Base-by-base conservation (phyloP, 2,329 filamentous ascomycete genomes). In the Parascedosporium putredinis region DNA sequence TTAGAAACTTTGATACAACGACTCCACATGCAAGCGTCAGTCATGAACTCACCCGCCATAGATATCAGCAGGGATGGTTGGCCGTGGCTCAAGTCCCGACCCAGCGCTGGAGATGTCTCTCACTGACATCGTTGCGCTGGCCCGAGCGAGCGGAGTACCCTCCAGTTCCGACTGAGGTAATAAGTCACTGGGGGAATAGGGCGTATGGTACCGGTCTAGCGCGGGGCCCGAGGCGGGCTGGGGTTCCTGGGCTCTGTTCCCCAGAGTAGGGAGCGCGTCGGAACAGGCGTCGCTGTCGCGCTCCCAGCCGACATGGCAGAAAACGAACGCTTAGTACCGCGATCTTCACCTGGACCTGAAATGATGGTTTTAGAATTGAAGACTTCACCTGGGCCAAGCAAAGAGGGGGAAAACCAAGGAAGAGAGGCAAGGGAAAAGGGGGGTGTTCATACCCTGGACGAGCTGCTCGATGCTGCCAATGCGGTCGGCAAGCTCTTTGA, bases 401-500 rank as follows among this genome's bases (percentile, higher is more conserved):
- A 25, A 18, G 24, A 2, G 23, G 40, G 23, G 20, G 22, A 43
- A 43, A 24, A 14, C 20, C 6, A 48, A n/a, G n/a, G n/a, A n/a
- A n/a, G n/a, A n/a, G n/a, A n/a, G n/a, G n/a, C n/a, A n/a, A n/a
- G n/a, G n/a, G n/a, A n/a, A n/a, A n/a, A n/a, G n/a, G n/a, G n/a
- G n/a, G n/a, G n/a, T n/a, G n/a, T n/a, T n/a, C 47, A 2, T 38
- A 54, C 52, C 50, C 33, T 46, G 49, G n/a, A 75, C 77, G 51
- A 93, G 79, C 60, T 88, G 85, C 62, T 95, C 89, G 43, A 95
- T 83, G 40, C 79, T 83, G 58, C 90, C 82, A 52, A 95, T 81
- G 23, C 89, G 76, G 61, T 95, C 88, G 22, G 88, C 88, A 20
- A 95, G 76, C 64, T 95, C 88, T 62, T 94, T 95, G 63, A 95